Evolutionary conservation across 495 filamentous ascomycete species (phyloP).

Genomic region (Amniculicola lignicola): DNA sequence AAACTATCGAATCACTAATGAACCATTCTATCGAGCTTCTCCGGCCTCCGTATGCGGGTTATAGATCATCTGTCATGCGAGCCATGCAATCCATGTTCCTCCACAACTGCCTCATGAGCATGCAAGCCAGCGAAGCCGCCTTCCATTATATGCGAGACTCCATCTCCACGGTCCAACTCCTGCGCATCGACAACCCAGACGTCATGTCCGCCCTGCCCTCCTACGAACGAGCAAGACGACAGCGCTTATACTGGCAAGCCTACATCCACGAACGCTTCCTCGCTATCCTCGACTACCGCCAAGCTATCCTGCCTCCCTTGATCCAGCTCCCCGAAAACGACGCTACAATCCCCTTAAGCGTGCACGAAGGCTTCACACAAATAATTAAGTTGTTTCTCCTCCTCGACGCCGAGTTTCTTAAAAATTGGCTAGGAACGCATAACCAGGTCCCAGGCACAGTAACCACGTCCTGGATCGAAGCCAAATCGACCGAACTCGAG

Average conservation of each 20-base stretch:
- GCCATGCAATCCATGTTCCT: conserved; percentile 32
- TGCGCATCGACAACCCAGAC: conserved; percentile 58
- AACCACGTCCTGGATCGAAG: conserved; percentile 28
- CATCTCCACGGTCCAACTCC: conserved; percentile 55
- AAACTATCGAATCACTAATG: conserved; percentile 5
- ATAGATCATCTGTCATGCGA: conserved; percentile 16
- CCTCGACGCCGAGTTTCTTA: conserved; percentile 32
- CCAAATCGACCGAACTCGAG: conserved; percentile 37
- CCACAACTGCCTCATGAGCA: conserved; percentile 30
- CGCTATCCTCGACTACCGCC: conserved; percentile 29
- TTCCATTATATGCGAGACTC: conserved; percentile 66
- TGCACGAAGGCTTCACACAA: conserved; percentile 32
- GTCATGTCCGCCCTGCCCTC: conserved; percentile 47
- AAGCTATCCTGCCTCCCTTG: conserved; percentile 24
- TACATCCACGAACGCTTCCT: conserved; percentile 49
- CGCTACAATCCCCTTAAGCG: conserved; percentile 13
- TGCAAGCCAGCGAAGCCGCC: conserved; percentile 46
- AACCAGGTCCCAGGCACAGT: neutral
- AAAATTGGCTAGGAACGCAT: conserved; percentile 27
- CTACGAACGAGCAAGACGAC: conserved; percentile 52
- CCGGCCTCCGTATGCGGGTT: neutral
- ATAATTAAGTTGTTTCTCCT: conserved; percentile 34
- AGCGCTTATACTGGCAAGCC: conserved; percentile 62
- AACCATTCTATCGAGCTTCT: conserved; percentile 12
- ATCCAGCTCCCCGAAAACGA: conserved; percentile 25